These are phyloP conservation scores for Tuber microsphaerosporum DNA, from an alignment of 495 filamentous ascomycete genomes.

Conservation along the genomic window DNA sequence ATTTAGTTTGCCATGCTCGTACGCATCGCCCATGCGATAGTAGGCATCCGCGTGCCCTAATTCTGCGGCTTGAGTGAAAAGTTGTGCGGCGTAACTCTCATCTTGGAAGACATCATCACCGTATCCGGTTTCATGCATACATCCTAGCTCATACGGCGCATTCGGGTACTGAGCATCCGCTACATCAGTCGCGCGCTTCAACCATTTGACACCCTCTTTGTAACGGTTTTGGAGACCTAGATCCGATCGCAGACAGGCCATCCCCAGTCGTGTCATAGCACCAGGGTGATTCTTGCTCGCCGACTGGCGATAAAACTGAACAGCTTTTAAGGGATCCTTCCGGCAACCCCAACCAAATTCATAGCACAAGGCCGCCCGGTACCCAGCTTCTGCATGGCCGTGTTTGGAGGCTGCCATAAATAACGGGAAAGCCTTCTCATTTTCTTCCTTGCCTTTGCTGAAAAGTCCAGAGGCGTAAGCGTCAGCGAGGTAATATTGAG, in stretches of 20 bases:
- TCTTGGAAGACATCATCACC: slow-evolving; percentile 91
- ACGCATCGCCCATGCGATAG: slow-evolving; percentile 86
- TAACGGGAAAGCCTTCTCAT: slow-evolving; percentile 80
- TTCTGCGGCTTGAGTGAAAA: slow-evolving; percentile 91
- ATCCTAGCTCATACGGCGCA: slow-evolving; percentile 82
- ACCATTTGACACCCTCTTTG: slow-evolving; percentile 89
- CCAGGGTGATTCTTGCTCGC: slow-evolving; percentile 92
- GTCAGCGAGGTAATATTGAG: slow-evolving; percentile 94
- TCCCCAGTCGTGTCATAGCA: slow-evolving; percentile 83
- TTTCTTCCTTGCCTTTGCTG: slow-evolving; percentile 82
- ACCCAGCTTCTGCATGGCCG: slow-evolving; percentile 92
- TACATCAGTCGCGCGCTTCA: slow-evolving; percentile 83
- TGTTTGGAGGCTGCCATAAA: slow-evolving; percentile 94
- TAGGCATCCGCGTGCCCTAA: slow-evolving; percentile 79
- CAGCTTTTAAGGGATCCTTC: slow-evolving; percentile 79
- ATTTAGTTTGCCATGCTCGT: slow-evolving; percentile 80
- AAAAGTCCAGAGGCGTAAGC: slow-evolving; percentile 92
- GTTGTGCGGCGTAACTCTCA: slow-evolving; percentile 79
- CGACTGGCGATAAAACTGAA: slow-evolving; percentile 82
- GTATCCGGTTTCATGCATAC: slow-evolving; percentile 79
- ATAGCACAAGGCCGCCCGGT: slow-evolving; percentile 88
- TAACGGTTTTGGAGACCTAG: slow-evolving; percentile 78
- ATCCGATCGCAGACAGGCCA: slow-evolving; percentile 80
- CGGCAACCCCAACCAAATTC: slow-evolving; percentile 96
- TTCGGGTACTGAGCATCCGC: slow-evolving; percentile 87